Evolutionary conservation across 352 stramenopile species (phyloP), one percentile per base, ranked within the genome.

Genomic region (Phytopythium ostracodes): DNA sequence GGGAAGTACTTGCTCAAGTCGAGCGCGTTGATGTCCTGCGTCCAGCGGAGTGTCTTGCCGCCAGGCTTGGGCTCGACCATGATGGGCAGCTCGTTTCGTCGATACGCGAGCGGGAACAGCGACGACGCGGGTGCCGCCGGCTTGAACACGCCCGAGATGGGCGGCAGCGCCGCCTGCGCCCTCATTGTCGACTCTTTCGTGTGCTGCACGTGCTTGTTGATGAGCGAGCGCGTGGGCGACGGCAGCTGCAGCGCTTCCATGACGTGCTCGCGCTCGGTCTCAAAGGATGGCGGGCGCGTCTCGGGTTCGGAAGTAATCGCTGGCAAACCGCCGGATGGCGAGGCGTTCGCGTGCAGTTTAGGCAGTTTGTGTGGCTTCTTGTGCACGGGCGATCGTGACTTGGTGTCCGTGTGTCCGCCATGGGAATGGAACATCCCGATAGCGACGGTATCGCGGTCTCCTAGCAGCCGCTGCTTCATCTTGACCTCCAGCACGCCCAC

Each of bases 1-100:
- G 92, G 92, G 18, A 98, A 81, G 66, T 96, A 90, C 62, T 91
- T 90, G 40, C 70, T 54, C 59, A 92, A 97, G 72, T 97, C 88
- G 49, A 97, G 68, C 53, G 71, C 72, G 47, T 72, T 70, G 35
- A 93, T 68, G 47, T 83, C 68, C 33, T 84, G 58, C 7, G 70
- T 88, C 79, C 79, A 91, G 3, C 76, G 75, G 7, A 90, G 59
- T 24, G 73, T 80, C 43, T 87, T 82, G 40, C 77, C 81, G 5
- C 78, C 77, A 4, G 70, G 56, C 35, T 73, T 71, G 50, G 61
- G 72, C 66, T 90, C 75, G 40, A 88, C 67, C 79, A 88, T 87
- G 59, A 90, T 87, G 11, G 81, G 81, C 12, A 90, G 64, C 42
- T 90, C 79, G 52, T 81, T 81, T 33, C 81, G 79, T 52, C 78